These are phyloP conservation scores for Lentinula boryana DNA, from an alignment of 768 basidiomycete species.

Conservation along the genomic window DNA sequence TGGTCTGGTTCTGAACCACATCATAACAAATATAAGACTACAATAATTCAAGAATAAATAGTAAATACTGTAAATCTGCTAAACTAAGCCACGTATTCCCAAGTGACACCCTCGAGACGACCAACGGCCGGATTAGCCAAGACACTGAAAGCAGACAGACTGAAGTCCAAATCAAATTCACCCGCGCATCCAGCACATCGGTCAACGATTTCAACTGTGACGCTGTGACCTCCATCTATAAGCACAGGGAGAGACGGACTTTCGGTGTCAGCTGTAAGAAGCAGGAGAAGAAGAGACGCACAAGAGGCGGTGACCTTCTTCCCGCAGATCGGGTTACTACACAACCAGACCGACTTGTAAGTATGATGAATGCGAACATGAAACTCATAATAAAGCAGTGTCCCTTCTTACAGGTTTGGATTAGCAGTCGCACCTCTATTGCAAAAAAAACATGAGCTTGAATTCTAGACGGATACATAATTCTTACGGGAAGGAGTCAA, in stretches of 20 bases:
- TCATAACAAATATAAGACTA: too few relatives aligned
- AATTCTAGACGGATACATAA: background rate
- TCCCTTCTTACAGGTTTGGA: slow-evolving; percentile 29
- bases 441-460: background rate
- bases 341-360: background rate
- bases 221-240: background rate
- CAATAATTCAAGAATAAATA: too few relatives aligned
- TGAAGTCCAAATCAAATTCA: slow-evolving; percentile 1
- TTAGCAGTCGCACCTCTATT: slow-evolving; percentile 17
- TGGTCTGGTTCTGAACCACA: too few relatives aligned
- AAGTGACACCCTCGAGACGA: background rate
- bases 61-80: too few relatives aligned
- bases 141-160: background rate
- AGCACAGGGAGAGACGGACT: background rate
- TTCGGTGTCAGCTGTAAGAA: too few relatives aligned
- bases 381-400: background rate
- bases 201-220: background rate
- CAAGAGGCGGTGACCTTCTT: slow-evolving; percentile 27
- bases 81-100: background rate
- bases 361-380: too few relatives aligned
- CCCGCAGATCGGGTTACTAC: slow-evolving; percentile 43
- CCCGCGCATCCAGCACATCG: slow-evolving; percentile 1
- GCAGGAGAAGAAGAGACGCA: slow-evolving; percentile 9
- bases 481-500: slow-evolving; percentile 27
- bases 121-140: background rate